Evolutionary conservation across 73 alveolate genomes (phyloP).

Genomic region (Breviolum minutum): DNA sequence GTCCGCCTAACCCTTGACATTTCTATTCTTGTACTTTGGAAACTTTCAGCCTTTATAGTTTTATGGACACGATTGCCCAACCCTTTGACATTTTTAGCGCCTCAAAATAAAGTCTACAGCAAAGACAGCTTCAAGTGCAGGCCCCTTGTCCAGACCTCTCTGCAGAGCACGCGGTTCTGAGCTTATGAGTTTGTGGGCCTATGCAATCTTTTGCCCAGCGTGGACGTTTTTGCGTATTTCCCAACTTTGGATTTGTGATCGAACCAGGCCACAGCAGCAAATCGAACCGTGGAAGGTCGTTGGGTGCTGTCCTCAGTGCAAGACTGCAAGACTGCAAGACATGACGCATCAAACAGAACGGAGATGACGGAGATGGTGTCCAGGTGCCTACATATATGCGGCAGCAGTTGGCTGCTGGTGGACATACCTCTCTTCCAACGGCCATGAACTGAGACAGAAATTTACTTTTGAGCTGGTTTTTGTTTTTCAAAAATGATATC

Average conservation of each 20-base stretch:
- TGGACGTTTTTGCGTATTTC: no score
- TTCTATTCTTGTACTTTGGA: background rate
- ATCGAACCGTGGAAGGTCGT: conserved; percentile 45
- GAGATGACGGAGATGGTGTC: background rate
- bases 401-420: conserved; percentile 89
- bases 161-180: background rate
- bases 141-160: background rate
- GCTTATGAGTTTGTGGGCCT: background rate
- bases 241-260: no score
- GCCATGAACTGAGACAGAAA: background rate
- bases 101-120: background rate
- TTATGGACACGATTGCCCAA: background rate
- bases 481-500: background rate
- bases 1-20: no score
- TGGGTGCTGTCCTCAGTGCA: background rate
- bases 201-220: no score
- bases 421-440: conserved; percentile 66
- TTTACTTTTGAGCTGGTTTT: background rate
- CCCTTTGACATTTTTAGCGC: background rate
- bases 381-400: conserved; percentile 86
- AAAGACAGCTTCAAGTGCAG: background rate
- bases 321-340: background rate
- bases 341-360: background rate
- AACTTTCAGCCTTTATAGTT: background rate
- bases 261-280: conserved; percentile 14